A percentile compares a stretch with the other conserved stretches of the same genome.
phyloP scores from a whole-genome alignment of 2,329 filamentous ascomycete species.

The Aspergillus flavus region DNA sequence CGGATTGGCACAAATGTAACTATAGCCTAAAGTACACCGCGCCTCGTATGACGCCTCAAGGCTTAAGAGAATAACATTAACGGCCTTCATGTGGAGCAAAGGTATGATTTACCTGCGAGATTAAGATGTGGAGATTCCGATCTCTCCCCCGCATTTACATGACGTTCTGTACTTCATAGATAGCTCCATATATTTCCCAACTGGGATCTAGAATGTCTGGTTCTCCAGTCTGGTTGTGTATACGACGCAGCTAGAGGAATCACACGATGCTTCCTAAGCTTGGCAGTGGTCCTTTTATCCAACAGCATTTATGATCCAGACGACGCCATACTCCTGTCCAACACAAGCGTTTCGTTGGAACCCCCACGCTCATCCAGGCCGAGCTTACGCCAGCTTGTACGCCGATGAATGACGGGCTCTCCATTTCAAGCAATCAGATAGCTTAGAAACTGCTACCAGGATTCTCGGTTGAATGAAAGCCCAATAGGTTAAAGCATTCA shows the following conservation, averaged over 20 bases:
- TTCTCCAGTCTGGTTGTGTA: not conserved
- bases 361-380: not conserved
- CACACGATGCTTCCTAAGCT: not conserved
- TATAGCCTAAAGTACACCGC: conserved; percentile 9
- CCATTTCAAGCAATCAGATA: not conserved
- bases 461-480: not conserved
- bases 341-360: not conserved
- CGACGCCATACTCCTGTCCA: not conserved
- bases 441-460: not conserved
- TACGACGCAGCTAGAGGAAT: not conserved
- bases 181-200: not conserved
- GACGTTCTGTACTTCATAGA: not conserved
- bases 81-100: not conserved
- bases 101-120: not conserved
- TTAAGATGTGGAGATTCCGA: not conserved
- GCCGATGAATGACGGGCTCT: not conserved
- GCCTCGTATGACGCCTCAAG: not conserved
- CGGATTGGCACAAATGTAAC: not conserved
- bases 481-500: not conserved
- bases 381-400: not conserved
- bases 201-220: not conserved
- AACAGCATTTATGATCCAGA: not conserved
- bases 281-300: not conserved
- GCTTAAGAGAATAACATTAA: not conserved
- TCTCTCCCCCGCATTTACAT: not conserved